Base-by-base conservation (phyloP, 345 rosid species). In the Kandelia obovata region DNA sequence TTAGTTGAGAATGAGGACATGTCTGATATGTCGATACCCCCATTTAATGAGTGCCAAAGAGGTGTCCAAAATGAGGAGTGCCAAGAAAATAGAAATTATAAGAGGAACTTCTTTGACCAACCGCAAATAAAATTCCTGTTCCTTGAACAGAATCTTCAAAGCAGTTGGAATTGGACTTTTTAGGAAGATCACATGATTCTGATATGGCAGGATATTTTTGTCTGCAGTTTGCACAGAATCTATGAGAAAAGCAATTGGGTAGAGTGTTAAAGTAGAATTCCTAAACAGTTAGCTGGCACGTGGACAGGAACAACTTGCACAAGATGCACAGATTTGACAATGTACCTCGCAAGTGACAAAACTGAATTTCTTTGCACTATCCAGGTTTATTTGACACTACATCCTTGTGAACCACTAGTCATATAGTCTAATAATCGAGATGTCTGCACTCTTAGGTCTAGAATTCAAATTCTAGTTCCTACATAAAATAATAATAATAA, bases 181-280 rank as follows among this genome's bases (percentile, higher is more conserved):
- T 8, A 30, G 63, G 63, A 66, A 86, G 77, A 83, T 80, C 74
- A 79, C 72, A 74, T 80, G 87, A 85, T 90, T 85, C 80, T 84
- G 90, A 80, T 83, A 72, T 64, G 72, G 78, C 43, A 79, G 71
- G 62, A 73, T 84, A 75, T 81, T 78, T 63, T 81, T 82, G 17
- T 77, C 84, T 72, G 84, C 19, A 83, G 81, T 82, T 76, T 74
- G 81, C 71, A 69, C 49, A 83, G 88, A 88, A 87, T 87, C 92
- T 80, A 75, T 80, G 80, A 80, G 73, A 76, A 25, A 69, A 65
- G 68, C 66, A 72, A 78, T 71, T 58, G 57, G 70, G 56, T 75
- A 79, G 82, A 86, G 84, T 65, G 63, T 66, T 73, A 79, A 81
- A 85, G 89, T 70, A 73, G 79, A 83, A 81, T 81, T 82, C 83